Evolutionary conservation across 306 rosid genomes (phyloP).

Genomic region (Vigna hirtella): DNA sequence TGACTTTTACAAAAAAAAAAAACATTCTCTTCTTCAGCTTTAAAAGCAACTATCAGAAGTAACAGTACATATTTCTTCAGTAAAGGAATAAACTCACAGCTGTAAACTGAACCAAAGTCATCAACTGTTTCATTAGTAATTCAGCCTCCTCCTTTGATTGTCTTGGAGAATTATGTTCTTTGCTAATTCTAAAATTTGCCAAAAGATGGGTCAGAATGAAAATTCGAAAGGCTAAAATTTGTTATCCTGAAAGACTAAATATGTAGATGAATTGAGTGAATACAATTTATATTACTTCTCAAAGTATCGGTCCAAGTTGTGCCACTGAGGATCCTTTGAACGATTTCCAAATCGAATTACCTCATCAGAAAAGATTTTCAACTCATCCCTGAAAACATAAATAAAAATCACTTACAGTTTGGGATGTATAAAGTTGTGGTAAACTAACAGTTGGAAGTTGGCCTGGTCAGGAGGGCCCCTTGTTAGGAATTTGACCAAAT

Average conservation of each 20-base stretch:
- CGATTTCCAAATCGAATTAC: conserved; percentile 91
- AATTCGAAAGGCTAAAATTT: conserved; percentile 8
- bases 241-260: conserved; percentile 27
- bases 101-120: conserved; percentile 74
- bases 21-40: conserved; percentile 8
- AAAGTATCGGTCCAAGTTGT: conserved; percentile 86
- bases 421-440: background rate
- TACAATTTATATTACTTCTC: conserved; percentile 70
- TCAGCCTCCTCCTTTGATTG: conserved; percentile 67
- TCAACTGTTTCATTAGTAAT: conserved; percentile 68
- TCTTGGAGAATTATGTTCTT: conserved; percentile 64
- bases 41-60: conserved; percentile 34
- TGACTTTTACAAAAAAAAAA: background rate
- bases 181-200: conserved; percentile 62
- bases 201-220: conserved; percentile 37
- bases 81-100: conserved; percentile 67
- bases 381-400: conserved; percentile 69
- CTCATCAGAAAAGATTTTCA: conserved; percentile 78
- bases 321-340: conserved; percentile 94
- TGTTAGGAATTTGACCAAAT: conserved; percentile 18
- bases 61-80: conserved; percentile 25
- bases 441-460: conserved; percentile 32
- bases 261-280: conserved; percentile 39
- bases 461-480: conserved; percentile 22
- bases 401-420: conserved; percentile 36